These are phyloP conservation scores for Dalbergia cochinchinensis DNA, from an alignment of 306 rosid genomes.

Conservation along the genomic window DNA sequence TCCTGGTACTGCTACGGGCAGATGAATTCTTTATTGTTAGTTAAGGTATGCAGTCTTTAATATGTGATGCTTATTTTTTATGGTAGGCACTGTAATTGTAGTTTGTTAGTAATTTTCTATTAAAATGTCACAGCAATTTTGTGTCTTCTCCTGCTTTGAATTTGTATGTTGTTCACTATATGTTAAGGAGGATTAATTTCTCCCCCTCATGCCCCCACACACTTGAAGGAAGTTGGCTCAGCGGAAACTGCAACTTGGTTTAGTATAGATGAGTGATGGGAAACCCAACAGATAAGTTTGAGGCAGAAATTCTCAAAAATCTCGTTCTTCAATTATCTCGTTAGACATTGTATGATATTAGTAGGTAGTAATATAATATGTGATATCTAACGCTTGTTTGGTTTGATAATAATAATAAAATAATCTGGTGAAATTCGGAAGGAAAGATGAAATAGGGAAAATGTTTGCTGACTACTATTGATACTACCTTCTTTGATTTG, in stretches of 20 bases:
- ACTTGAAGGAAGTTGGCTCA: background rate
- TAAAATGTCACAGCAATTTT: background rate
- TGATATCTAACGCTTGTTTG: too few relatives aligned
- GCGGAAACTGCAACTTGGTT: background rate
- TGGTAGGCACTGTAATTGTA: background rate
- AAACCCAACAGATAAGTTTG: background rate
- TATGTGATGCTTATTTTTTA: background rate
- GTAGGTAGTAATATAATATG: background rate
- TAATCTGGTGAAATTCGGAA: background rate
- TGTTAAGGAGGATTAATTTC: background rate
- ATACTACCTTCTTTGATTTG: conserved; percentile 56
- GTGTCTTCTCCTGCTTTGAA: background rate
- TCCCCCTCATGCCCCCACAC: background rate
- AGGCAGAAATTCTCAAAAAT: background rate
- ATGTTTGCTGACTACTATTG: background rate
- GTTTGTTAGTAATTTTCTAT: background rate
- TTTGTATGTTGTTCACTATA: background rate
- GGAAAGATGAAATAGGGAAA: background rate
- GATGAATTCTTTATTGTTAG: background rate
- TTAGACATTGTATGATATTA: background rate
- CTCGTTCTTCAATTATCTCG: background rate
- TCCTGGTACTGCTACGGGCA: background rate
- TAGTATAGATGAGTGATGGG: background rate
- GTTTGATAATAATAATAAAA: too few relatives aligned
- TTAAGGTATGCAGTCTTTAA: background rate